Conservation (phyloP, 2,329 filamentous ascomycete species). For the Sporothrix pseudoabietina region DNA sequence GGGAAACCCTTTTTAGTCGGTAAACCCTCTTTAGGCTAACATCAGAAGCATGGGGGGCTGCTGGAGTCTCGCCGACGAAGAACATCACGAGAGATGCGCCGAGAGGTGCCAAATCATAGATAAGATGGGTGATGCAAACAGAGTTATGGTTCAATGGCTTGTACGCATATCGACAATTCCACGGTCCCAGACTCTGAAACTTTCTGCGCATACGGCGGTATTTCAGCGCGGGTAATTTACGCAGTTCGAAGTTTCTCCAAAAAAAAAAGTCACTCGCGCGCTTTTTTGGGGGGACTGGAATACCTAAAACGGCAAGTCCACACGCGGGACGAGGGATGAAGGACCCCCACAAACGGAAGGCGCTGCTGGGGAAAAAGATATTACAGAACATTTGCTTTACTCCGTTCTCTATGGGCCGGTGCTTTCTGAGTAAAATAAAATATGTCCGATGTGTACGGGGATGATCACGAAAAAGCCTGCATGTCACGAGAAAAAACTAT, state of each 20-base stretch:
- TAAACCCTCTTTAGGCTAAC: constrained; percentile 5
- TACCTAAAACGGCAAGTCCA: constrained; percentile 29
- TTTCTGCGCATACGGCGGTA: not conserved
- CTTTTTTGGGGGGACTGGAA: not conserved
- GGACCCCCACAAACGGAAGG: constrained; percentile 20
- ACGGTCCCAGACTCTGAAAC: not conserved
- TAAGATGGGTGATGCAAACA: not conserved
- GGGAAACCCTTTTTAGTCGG: constrained; percentile 17
- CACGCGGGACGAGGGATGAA: constrained; percentile 14
- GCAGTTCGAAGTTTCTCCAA: not conserved
- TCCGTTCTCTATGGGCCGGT: not conserved
- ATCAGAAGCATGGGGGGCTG: not conserved
- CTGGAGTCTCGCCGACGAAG: not conserved
- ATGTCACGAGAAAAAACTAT: not conserved
- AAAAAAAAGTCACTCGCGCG: not conserved
- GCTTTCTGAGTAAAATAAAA: not conserved
- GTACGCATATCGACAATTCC: too few species aligned
- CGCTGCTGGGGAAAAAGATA: not conserved
- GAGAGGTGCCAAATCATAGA: not conserved
- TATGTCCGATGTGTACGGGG: not conserved
- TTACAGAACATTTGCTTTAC: not conserved
- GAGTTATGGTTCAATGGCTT: not conserved
- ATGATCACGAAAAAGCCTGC: constrained; percentile 7
- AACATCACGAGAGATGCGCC: not conserved
- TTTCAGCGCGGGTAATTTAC: not conserved